Evolutionary conservation across 2,329 filamentous ascomycete genomes (phyloP).

Genomic region (Penicillium sp.): DNA sequence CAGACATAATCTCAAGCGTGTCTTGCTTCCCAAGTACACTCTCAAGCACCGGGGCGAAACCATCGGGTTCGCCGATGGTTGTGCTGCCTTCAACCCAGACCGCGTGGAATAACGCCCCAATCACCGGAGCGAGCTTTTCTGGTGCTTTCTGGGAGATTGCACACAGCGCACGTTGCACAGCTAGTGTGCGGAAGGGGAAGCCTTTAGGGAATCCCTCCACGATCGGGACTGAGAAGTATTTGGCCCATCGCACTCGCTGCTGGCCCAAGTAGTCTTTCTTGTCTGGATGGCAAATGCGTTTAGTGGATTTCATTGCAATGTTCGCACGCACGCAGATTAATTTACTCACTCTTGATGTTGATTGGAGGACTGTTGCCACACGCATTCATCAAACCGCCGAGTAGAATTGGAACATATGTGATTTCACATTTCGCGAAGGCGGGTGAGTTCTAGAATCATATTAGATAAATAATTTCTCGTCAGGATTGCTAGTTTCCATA

Average conservation of each 20-base stretch:
- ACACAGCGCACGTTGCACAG: constrained; percentile 52
- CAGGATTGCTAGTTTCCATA: neutral
- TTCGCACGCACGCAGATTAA: too few relatives aligned
- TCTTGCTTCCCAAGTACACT: constrained; percentile 46
- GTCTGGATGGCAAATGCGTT: constrained; percentile 47
- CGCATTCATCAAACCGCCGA: constrained; percentile 16
- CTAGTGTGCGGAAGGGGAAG: constrained; percentile 55
- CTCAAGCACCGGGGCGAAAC: constrained; percentile 45
- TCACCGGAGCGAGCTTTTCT: constrained; percentile 39
- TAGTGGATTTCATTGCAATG: constrained; percentile 17
- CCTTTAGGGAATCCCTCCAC: constrained; percentile 43
- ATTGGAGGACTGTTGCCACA: constrained; percentile 16
- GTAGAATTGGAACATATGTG: constrained; percentile 13
- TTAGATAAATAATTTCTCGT: neutral
- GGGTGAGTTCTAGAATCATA: constrained; percentile 9
- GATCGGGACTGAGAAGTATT: constrained; percentile 56
- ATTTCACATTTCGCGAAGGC: constrained; percentile 15
- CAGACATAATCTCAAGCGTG: constrained; percentile 43
- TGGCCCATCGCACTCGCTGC: constrained; percentile 56
- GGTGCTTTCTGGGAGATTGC: constrained; percentile 47
- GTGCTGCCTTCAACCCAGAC: constrained; percentile 52
- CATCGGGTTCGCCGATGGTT: constrained; percentile 46
- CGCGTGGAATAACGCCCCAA: constrained; percentile 50
- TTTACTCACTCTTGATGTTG: constrained; percentile 11
- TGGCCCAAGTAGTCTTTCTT: constrained; percentile 57